A percentile compares a stretch with the other conserved stretches of the same genome.
Evolutionary conservation across 495 filamentous ascomycete species (phyloP).

Genomic region (Neurospora tetraspora): DNA sequence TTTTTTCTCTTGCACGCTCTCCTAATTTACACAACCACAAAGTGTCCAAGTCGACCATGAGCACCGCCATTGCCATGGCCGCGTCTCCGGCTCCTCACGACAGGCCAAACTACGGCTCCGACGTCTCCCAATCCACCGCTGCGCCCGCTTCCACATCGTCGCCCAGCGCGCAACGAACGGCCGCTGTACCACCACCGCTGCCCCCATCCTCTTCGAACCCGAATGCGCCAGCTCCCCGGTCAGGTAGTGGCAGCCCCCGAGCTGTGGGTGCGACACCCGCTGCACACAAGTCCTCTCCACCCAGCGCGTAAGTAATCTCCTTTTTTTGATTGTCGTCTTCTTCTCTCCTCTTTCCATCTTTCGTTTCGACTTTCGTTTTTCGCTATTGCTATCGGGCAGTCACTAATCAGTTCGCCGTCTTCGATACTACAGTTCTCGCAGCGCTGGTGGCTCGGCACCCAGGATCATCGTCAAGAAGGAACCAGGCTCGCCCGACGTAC

Average conservation of each 20-base stretch:
- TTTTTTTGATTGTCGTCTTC: slow-evolving; percentile 10
- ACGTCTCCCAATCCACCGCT: slow-evolving; percentile 33
- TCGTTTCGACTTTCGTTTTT: slow-evolving; percentile 10
- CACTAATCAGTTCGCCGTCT: slow-evolving; percentile 7
- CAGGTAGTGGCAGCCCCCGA: slow-evolving; percentile 41
- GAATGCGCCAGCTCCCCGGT: slow-evolving; percentile 33
- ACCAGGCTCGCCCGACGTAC: slow-evolving; percentile 68
- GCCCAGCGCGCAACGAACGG: slow-evolving; percentile 33
- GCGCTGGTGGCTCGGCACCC: slow-evolving; percentile 41
- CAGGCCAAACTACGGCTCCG: slow-evolving; percentile 38
- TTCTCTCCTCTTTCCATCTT: not conserved
- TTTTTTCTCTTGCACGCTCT: slow-evolving; percentile 1
- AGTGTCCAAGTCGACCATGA: slow-evolving; percentile 34
- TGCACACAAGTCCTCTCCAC: slow-evolving; percentile 37
- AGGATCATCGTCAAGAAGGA: slow-evolving; percentile 97
- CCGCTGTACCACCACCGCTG: slow-evolving; percentile 25
- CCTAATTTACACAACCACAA: slow-evolving; percentile 1
- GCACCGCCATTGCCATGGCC: slow-evolving; percentile 50
- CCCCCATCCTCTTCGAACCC: slow-evolving; percentile 27
- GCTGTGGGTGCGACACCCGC: slow-evolving; percentile 28
- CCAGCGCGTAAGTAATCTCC: slow-evolving; percentile 38
- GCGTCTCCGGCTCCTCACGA: slow-evolving; percentile 51
- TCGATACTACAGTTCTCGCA: slow-evolving; percentile 35
- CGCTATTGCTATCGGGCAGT: slow-evolving; percentile 5
- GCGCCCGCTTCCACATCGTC: slow-evolving; percentile 29